A percentile compares a stretch with the other conserved stretches of the same genome.
Evolutionary conservation across 352 stramenopile genomes (phyloP).

Genomic region (Nothophytophthora sp.): DNA sequence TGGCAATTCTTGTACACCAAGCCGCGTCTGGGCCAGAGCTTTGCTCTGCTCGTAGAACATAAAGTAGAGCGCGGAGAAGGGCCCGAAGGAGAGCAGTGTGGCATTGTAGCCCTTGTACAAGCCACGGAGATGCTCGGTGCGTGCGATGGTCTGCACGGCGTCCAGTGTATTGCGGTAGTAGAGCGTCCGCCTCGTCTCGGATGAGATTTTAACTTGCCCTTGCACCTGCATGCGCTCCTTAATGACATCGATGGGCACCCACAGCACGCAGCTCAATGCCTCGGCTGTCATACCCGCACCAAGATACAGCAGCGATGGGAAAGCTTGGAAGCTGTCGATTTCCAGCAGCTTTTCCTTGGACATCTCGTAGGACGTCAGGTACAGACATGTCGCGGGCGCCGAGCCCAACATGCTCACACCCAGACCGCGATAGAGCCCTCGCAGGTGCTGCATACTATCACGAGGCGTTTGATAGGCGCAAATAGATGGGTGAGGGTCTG

Average conservation of each 20-base stretch:
- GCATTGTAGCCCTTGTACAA: slow-evolving; percentile 97
- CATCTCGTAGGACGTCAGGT: slow-evolving; percentile 97
- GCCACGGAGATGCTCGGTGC: slow-evolving; percentile 88
- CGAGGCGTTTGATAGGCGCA: background rate
- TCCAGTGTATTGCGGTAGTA: slow-evolving; percentile 94
- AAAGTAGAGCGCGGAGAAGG: slow-evolving; percentile 98
- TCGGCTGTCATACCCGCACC: slow-evolving; percentile 73
- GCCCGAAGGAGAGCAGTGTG: slow-evolving; percentile 96
- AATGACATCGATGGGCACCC: slow-evolving; percentile 99
- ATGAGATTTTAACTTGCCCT: slow-evolving; percentile 9
- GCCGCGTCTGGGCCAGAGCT: slow-evolving; percentile 39
- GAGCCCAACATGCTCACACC: slow-evolving; percentile 94
- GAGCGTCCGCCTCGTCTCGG: slow-evolving; percentile 11
- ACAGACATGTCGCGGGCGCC: slow-evolving; percentile 95
- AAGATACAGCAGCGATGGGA: slow-evolving; percentile 71
- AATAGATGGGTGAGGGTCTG: no score
- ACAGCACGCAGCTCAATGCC: slow-evolving; percentile 93
- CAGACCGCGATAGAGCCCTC: slow-evolving; percentile 95
- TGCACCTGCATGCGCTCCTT: slow-evolving; percentile 99
- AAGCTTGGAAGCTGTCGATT: slow-evolving; percentile 40
- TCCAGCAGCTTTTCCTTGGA: slow-evolving; percentile 60
- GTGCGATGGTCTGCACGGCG: slow-evolving; percentile 90
- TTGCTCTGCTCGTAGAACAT: slow-evolving; percentile 96
- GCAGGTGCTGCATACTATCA: slow-evolving; percentile 45
- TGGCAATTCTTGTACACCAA: slow-evolving; percentile 46